Conservation (phyloP, 176 grass and related monocot genomes). For the Musa acuminata region DNA sequence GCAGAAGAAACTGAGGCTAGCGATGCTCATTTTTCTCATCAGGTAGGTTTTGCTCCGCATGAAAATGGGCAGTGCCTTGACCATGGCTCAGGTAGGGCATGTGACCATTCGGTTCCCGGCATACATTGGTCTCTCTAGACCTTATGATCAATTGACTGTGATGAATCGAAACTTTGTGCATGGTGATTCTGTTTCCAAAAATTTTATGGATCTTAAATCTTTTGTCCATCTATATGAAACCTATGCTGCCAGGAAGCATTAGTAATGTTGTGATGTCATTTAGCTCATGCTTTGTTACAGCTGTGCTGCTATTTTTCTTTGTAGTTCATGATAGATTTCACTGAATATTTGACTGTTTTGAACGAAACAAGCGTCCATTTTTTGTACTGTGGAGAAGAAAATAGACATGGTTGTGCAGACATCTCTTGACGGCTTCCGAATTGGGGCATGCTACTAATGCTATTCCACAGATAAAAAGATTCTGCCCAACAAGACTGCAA, state of each 20-base stretch:
- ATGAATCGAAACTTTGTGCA: not conserved
- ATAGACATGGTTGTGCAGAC: too few species aligned
- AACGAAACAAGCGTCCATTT: too few species aligned
- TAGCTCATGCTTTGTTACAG: not conserved
- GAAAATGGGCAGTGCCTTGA: not conserved
- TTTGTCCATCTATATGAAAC: not conserved
- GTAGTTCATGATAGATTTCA: too few species aligned
- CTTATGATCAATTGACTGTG: not conserved
- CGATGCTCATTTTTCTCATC: not conserved
- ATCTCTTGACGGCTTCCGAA: too few species aligned
- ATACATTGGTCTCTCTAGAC: slow-evolving; percentile 13
- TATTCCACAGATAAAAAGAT: too few species aligned
- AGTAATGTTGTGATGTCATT: not conserved
- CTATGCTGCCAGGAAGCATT: not conserved
- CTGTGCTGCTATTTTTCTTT: not conserved
- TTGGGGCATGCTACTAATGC: too few species aligned
- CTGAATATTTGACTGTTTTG: too few species aligned
- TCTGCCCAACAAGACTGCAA: too few species aligned
- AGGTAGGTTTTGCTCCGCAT: not conserved
- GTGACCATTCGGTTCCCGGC: not conserved
- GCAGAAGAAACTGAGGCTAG: not conserved
- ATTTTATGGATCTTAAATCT: too few species aligned
- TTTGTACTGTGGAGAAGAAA: too few species aligned
- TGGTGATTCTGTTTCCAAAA: not conserved
- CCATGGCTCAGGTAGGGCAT: not conserved